Base-by-base conservation (phyloP, 2,329 filamentous ascomycete species). In the Penicillium sp. region DNA sequence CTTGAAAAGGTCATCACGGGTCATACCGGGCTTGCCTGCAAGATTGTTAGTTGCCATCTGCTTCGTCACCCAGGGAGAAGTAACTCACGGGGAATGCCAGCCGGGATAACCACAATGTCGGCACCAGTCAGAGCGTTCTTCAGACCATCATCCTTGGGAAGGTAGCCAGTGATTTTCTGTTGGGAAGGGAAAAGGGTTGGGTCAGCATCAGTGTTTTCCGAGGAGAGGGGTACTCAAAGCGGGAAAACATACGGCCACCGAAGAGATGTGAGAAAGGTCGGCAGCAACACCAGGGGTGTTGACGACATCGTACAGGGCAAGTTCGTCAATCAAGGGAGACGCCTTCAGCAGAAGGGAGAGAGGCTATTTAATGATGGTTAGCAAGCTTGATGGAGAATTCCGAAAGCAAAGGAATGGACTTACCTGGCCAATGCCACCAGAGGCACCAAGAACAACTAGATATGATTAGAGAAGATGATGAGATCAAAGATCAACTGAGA, bases 1-100 rank as follows among this genome's bases (percentile, higher is more conserved):
- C 82, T 97, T 97, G 90, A 99, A 99, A 58, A 99, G 90, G 75
- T 98, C 95, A 72, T 99, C 95, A 82, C 95, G 92, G 78, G 90
- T 97, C 95, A 99, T 99, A 72, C 95, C 95, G 70, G 95, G 95
- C 86, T 98, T 98, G 81, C 93, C 93, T 97, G 57, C 43, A 46
- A 45, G 24, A 11, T 21, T 26, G 21, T 43, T 16, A 52, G 27
- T 14, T 64, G 59, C 55, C 26, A 19, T 5, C 47, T 31, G 45
- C 21, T 5, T 16, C 21, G 2, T 24, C 19, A 16, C 11, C 31
- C 37, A 31, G 22, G n/a, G 16, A 11, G 31, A 41, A 9, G 10
- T 37, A 56, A 83, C 90, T 71, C 84, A 96, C 95, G 92, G 73
- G 95, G 95, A 85, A 99, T 96, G 71, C 95, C 95, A 73, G 95